A percentile compares a stretch with the other conserved stretches of the same genome.
Conservation (phyloP, 2,329 filamentous ascomycete genomes). For the Penicillium sp. region DNA sequence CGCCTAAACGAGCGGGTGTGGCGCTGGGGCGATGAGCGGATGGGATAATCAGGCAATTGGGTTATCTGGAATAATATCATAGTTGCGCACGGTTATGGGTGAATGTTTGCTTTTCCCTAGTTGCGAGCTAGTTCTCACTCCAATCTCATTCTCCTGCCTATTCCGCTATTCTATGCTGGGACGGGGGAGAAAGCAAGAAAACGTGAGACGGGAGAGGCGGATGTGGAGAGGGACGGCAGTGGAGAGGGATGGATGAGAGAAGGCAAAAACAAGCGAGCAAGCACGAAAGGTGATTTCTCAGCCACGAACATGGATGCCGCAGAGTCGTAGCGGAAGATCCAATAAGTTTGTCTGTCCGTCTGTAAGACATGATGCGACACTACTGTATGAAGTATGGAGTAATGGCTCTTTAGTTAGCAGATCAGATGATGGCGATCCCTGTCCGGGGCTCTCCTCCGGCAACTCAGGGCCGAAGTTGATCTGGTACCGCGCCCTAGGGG, state of each 20-base stretch:
- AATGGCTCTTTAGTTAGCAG: background rate
- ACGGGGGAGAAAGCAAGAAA: background rate
- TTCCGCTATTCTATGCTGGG: background rate
- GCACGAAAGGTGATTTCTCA: background rate
- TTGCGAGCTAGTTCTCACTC: background rate
- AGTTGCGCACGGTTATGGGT: background rate
- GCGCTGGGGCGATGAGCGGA: constrained; percentile 10
- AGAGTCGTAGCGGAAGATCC: background rate
- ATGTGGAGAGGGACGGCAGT: background rate
- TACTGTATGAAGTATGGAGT: background rate
- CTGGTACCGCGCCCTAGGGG: background rate
- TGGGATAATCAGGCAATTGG: constrained; percentile 18
- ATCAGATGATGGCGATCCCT: background rate
- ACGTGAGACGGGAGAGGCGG: background rate
- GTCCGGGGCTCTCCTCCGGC: background rate
- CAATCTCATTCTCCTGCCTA: background rate
- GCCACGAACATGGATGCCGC: background rate
- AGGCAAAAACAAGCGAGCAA: constrained; percentile 8
- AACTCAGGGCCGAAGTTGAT: background rate
- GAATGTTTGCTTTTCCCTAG: background rate
- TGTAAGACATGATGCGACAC: background rate
- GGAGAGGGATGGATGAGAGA: background rate
- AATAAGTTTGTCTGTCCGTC: background rate
- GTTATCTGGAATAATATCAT: constrained; percentile 10
- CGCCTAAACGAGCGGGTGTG: constrained; percentile 14